These are phyloP conservation scores for Prunus mira DNA, from an alignment of 306 rosid species.

Conservation along the genomic window DNA sequence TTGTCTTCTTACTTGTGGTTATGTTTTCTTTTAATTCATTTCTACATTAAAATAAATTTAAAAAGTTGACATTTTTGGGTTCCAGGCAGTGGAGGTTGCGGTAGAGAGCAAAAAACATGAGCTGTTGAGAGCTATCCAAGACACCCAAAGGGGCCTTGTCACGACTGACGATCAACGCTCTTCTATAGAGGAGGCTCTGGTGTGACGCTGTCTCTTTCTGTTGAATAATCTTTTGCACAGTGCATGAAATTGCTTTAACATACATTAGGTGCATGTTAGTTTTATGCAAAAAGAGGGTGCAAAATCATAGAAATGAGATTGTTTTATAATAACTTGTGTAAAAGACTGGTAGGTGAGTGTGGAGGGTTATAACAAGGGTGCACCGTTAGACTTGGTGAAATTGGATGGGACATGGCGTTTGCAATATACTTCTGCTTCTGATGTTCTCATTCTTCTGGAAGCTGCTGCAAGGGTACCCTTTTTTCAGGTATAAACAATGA, in stretches of 20 bases:
- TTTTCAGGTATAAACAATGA: conserved; percentile 57
- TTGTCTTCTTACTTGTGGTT: background rate
- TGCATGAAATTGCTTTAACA: background rate
- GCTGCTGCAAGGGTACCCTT: conserved; percentile 85
- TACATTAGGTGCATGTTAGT: background rate
- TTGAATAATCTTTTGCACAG: background rate
- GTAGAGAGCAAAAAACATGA: conserved; percentile 62
- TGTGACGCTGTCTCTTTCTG: background rate
- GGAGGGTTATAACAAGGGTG: conserved; percentile 54
- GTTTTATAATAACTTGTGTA: background rate
- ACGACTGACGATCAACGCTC: conserved; percentile 80
- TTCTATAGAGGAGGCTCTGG: conserved; percentile 80
- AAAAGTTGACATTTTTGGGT: background rate
- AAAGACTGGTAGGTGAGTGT: conserved; percentile 55
- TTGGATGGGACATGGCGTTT: conserved; percentile 95
- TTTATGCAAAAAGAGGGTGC: background rate
- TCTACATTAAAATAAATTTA: background rate
- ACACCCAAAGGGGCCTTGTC: conserved; percentile 73
- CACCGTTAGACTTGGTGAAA: conserved; percentile 50
- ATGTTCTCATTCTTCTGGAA: conserved; percentile 80
- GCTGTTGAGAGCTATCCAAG: conserved; percentile 62
- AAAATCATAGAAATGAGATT: conserved; percentile 2
- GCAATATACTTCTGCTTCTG: conserved; percentile 87
- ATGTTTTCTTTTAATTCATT: background rate
- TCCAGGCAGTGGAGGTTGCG: conserved; percentile 44